Evolutionary conservation across 1,139 yeast genomes (phyloP).

Genomic region (Martiniozyma asiatica): DNA sequence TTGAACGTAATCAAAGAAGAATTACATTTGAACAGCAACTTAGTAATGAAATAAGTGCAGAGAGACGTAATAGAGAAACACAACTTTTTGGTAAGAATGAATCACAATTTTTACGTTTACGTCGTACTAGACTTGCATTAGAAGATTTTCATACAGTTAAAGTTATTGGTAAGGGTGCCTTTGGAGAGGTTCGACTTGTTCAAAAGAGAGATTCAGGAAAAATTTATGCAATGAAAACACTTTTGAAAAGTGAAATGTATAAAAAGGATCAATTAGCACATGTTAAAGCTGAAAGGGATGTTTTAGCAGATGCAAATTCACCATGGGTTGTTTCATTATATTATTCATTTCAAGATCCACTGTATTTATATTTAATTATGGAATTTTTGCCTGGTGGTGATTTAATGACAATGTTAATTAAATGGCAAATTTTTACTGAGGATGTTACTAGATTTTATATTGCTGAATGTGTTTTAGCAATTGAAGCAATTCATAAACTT

Average conservation of each 20-base stretch:
- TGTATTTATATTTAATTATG: constrained; percentile 68
- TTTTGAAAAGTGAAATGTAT: constrained; percentile 70
- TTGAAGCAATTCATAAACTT: constrained; percentile 71
- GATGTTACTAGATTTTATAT: constrained; percentile 75
- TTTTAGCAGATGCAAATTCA: constrained; percentile 72
- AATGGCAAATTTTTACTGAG: constrained; percentile 80
- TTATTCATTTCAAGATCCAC: constrained; percentile 71
- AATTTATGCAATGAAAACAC: constrained; percentile 75
- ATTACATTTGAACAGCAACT: constrained; percentile 59
- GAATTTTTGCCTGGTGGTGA: constrained; percentile 83
- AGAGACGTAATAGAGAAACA: constrained; percentile 61
- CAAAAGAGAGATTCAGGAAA: constrained; percentile 75
- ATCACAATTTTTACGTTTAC: constrained; percentile 60
- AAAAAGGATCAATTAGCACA: constrained; percentile 76
- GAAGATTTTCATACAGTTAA: constrained; percentile 72
- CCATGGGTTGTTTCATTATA: constrained; percentile 81
- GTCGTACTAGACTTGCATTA: constrained; percentile 62
- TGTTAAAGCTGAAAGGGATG: constrained; percentile 79
- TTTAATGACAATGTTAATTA: constrained; percentile 75
- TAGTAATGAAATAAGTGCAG: constrained; percentile 56
- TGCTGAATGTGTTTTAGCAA: constrained; percentile 80
- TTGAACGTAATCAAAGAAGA: constrained; percentile 70
- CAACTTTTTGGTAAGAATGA: constrained; percentile 64
- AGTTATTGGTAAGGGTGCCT: constrained; percentile 80
- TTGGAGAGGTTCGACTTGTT: constrained; percentile 76